Conservation (phyloP, 495 filamentous ascomycete genomes). For the Bryoglossum gracile region DNA sequence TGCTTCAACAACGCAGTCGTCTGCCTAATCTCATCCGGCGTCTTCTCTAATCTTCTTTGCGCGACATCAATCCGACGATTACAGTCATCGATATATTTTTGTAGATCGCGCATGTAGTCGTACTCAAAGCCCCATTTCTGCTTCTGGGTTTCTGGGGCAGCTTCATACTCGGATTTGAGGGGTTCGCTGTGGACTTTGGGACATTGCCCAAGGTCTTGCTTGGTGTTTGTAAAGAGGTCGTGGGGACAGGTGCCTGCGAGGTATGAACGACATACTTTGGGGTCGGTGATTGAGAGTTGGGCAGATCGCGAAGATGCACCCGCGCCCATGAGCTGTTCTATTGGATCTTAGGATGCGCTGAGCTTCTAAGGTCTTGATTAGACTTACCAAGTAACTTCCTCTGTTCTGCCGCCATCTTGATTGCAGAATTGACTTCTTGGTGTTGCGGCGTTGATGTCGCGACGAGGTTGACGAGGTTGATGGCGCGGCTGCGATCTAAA, state of each 20-base stretch:
- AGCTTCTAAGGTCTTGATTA: not conserved
- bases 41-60: slow-evolving; percentile 90
- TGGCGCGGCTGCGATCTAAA: slow-evolving; percentile 18
- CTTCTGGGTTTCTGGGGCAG: slow-evolving; percentile 57
- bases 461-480: slow-evolving; percentile 8
- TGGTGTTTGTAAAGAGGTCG: slow-evolving; percentile 99
- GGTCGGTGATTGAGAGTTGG: slow-evolving; percentile 81
- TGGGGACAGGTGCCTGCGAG: slow-evolving; percentile 92
- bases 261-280: slow-evolving; percentile 92
- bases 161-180: slow-evolving; percentile 81
- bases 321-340: slow-evolving; percentile 77
- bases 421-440: slow-evolving; percentile 1
- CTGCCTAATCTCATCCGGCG: slow-evolving; percentile 93
- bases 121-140: slow-evolving; percentile 83
- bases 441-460: too few species aligned
- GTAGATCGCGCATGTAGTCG: slow-evolving; percentile 93
- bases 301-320: slow-evolving; percentile 62
- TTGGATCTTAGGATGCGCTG: slow-evolving; percentile 13
- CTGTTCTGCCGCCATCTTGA: slow-evolving; percentile 85
- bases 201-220: slow-evolving; percentile 91
- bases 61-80: slow-evolving; percentile 87
- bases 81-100: slow-evolving; percentile 93
- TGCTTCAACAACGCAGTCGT: slow-evolving; percentile 89
- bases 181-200: slow-evolving; percentile 84
- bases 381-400: slow-evolving; percentile 85